Conservation (phyloP, 306 rosid species). For the Cercis canadensis region DNA sequence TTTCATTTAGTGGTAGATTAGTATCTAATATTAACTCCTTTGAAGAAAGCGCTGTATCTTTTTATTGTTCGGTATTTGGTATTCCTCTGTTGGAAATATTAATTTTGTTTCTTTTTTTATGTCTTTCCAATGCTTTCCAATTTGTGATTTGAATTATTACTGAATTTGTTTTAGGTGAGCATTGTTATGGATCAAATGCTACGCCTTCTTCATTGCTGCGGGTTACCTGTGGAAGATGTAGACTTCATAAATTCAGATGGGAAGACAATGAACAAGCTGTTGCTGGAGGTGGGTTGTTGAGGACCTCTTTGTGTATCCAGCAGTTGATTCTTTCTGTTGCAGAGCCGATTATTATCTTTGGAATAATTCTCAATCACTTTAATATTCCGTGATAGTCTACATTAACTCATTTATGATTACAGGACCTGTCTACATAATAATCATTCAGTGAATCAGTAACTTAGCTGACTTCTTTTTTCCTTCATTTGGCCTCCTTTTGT, state of each 20-base stretch:
- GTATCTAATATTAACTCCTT: too few species aligned
- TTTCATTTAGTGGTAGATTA: neutral
- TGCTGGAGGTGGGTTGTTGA: constrained; percentile 70
- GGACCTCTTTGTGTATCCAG: constrained; percentile 1
- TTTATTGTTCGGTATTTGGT: constrained; percentile 1
- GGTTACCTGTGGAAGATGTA: constrained; percentile 82
- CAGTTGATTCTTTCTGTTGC: neutral
- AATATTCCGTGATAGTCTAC: too few species aligned
- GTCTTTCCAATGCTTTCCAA: constrained; percentile 10
- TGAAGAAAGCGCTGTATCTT: neutral
- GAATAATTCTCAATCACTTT: constrained; percentile 6
- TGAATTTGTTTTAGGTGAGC: constrained; percentile 74
- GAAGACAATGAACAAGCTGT: constrained; percentile 87
- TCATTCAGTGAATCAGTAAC: neutral
- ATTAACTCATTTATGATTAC: constrained; percentile 3
- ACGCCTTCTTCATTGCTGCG: constrained; percentile 87
- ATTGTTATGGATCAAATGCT: constrained; percentile 98
- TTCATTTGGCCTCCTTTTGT: constrained; percentile 8
- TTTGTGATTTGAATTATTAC: constrained; percentile 1
- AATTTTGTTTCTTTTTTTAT: neutral
- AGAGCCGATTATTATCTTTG: constrained; percentile 17
- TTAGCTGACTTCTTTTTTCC: neutral
- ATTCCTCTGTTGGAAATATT: constrained; percentile 4
- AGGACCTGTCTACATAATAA: neutral
- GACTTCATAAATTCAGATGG: constrained; percentile 95